These are phyloP conservation scores for Diaporthe citri DNA, from an alignment of 2,329 filamentous ascomycete species.

Conservation along the genomic window DNA sequence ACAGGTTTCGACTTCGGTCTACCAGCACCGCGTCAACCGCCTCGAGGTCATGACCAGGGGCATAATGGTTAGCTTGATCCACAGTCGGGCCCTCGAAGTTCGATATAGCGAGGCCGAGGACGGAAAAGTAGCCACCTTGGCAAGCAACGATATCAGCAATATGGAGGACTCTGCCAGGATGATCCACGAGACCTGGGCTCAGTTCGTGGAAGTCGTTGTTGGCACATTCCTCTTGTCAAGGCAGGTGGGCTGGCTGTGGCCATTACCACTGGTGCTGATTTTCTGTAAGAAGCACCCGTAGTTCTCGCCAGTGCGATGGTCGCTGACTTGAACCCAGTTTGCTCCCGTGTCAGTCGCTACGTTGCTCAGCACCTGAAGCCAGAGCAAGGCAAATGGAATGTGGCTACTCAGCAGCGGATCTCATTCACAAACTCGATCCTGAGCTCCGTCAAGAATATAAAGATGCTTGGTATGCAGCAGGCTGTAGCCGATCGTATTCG, in stretches of 20 bases:
- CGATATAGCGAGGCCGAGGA: constrained; percentile 46
- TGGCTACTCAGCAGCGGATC: constrained; percentile 55
- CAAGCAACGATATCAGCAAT: constrained; percentile 56
- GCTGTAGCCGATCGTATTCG: constrained; percentile 44
- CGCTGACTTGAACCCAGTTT: constrained; percentile 48
- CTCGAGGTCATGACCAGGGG: constrained; percentile 44
- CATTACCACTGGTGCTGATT: constrained; percentile 56
- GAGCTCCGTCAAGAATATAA: constrained; percentile 54
- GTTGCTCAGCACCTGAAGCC: constrained; percentile 53
- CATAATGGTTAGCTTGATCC: constrained; percentile 43
- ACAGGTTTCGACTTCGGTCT: constrained; percentile 43
- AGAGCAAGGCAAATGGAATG: constrained; percentile 55
- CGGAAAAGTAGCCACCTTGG: constrained; percentile 53
- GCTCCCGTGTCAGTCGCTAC: constrained; percentile 55
- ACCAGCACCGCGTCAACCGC: constrained; percentile 43
- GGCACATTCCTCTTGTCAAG: constrained; percentile 54
- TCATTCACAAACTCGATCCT: constrained; percentile 52
- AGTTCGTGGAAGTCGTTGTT: constrained; percentile 55
- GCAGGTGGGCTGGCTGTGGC: constrained; percentile 58
- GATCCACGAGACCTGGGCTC: constrained; percentile 58
- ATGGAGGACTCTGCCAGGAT: constrained; percentile 50
- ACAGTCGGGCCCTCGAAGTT: constrained; percentile 33
- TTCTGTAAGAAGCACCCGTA: constrained; percentile 49
- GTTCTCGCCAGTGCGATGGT: not conserved
- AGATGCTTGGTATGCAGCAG: constrained; percentile 53